Conservation (phyloP, 306 rosid genomes). For the Clitoria ternatea region DNA sequence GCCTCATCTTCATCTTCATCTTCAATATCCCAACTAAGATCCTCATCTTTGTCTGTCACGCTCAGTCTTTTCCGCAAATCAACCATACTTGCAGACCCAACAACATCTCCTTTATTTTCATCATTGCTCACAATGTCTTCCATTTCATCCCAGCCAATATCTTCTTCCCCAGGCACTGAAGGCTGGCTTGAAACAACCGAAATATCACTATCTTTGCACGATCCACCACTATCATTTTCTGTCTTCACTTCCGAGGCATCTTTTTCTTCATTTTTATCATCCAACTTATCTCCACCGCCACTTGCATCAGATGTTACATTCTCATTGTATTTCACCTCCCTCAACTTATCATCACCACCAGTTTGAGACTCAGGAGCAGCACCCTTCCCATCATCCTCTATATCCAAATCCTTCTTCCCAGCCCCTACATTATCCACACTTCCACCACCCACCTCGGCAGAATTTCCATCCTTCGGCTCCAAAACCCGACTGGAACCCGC, state of each 20-base stretch:
- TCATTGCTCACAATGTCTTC: conserved; percentile 69
- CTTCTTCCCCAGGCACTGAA: conserved; percentile 72
- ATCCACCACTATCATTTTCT: conserved; percentile 47
- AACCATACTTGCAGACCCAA: conserved; percentile 30
- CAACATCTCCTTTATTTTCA: conserved; percentile 46
- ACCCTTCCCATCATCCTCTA: conserved; percentile 16
- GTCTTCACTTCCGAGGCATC: conserved; percentile 41
- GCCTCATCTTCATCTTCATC: conserved; percentile 59
- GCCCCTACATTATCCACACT: conserved; percentile 16
- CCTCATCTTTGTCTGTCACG: conserved; percentile 65
- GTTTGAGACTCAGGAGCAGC: conserved; percentile 29
- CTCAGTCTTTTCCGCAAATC: conserved; percentile 56
- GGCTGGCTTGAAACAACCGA: conserved; percentile 82
- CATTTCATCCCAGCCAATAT: conserved; percentile 87
- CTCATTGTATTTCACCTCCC: conserved; percentile 6
- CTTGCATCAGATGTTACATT: conserved; percentile 31
- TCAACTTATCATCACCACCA: conserved; percentile 26
- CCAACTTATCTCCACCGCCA: conserved; percentile 30
- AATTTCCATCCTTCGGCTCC: conserved; percentile 14
- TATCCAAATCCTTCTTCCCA: conserved; percentile 24
- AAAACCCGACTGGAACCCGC: conserved; percentile 32
- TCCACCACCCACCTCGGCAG: conserved; percentile 12
- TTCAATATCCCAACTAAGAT: conserved; percentile 87
- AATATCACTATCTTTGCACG: conserved; percentile 77
- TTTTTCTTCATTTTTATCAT: conserved; percentile 38